These are phyloP conservation scores for Picochlorum costavermella DNA, from an alignment of 139 green algal genomes.

Conservation along the genomic window DNA sequence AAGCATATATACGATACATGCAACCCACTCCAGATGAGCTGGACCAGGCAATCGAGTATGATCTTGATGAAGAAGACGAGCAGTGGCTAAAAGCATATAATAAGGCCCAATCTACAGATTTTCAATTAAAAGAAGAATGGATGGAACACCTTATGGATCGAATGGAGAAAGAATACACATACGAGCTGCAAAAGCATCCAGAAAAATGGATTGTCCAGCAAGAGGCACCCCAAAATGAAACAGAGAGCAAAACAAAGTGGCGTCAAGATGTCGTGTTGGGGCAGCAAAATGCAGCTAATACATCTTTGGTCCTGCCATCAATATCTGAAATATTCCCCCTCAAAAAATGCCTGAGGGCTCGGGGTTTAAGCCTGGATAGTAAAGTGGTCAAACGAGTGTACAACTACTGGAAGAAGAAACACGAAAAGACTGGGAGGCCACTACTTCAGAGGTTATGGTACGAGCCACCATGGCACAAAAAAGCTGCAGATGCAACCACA, in stretches of 20 bases:
- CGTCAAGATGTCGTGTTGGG: neutral
- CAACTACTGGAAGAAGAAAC: constrained; percentile 88
- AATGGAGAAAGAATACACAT: constrained; percentile 42
- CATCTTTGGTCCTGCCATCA: constrained; percentile 15
- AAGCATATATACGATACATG: constrained; percentile 29
- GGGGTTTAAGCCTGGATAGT: constrained; percentile 20
- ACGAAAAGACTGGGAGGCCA: constrained; percentile 19
- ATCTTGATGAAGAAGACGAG: constrained; percentile 92
- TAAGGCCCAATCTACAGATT: constrained; percentile 3
- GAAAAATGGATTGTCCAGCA: constrained; percentile 22
- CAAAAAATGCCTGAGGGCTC: constrained; percentile 21
- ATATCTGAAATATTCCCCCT: constrained; percentile 43
- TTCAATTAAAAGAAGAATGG: constrained; percentile 23
- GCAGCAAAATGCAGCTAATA: neutral
- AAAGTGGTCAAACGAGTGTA: constrained; percentile 62
- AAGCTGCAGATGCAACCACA: constrained; percentile 8
- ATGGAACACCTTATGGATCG: constrained; percentile 37
- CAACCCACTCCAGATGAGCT: constrained; percentile 36
- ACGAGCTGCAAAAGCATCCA: constrained; percentile 28
- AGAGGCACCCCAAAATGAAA: neutral
- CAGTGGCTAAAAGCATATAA: constrained; percentile 88
- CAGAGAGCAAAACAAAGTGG: neutral
- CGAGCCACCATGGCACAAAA: constrained; percentile 38
- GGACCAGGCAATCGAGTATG: constrained; percentile 77
- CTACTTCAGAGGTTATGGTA: constrained; percentile 46